phyloP scores from a whole-genome alignment of 2,329 filamentous ascomycete genomes.

The Colletotrichum destructivum region DNA sequence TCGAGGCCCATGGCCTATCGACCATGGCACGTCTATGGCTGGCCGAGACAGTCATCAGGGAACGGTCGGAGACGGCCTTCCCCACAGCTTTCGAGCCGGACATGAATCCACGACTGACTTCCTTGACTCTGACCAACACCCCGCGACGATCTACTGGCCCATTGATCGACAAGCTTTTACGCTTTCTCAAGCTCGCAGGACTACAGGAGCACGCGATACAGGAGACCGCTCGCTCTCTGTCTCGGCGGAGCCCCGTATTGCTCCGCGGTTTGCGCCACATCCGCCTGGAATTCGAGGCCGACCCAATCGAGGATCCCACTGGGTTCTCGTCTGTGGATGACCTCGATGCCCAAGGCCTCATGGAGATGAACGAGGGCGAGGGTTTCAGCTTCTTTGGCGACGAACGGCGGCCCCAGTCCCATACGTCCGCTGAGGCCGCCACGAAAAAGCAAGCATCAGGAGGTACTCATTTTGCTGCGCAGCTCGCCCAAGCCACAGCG shows the following conservation, averaged over 20 bases:
- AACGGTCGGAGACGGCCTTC: slow-evolving; percentile 62
- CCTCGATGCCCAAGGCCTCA: slow-evolving; percentile 59
- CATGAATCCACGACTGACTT: slow-evolving; percentile 69
- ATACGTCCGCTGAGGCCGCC: not conserved
- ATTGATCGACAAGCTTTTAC: slow-evolving; percentile 62
- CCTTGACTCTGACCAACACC: slow-evolving; percentile 68
- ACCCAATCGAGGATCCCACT: slow-evolving; percentile 54
- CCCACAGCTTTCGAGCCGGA: slow-evolving; percentile 66
- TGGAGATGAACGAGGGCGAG: slow-evolving; percentile 55
- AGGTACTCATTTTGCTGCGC: slow-evolving; percentile 15
- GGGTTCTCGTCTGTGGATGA: slow-evolving; percentile 51
- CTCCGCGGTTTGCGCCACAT: slow-evolving; percentile 68
- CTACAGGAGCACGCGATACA: slow-evolving; percentile 65
- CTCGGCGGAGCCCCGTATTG: slow-evolving; percentile 57
- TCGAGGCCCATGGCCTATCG: slow-evolving; percentile 57
- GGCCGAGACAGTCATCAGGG: slow-evolving; percentile 62
- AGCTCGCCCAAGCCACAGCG: slow-evolving; percentile 35
- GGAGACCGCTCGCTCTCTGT: slow-evolving; percentile 45
- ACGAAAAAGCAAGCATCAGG: slow-evolving; percentile 35
- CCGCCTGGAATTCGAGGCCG: slow-evolving; percentile 67
- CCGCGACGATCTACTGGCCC: slow-evolving; percentile 68
- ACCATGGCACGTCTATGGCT: slow-evolving; percentile 55
- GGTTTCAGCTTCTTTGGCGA: slow-evolving; percentile 64
- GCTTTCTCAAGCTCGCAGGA: slow-evolving; percentile 63
- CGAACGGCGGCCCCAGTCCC: slow-evolving; percentile 39